Evolutionary conservation across 2,329 filamentous ascomycete species (phyloP), one percentile per base, ranked within the genome.

Genomic region (Aspergillus clavatus): DNA sequence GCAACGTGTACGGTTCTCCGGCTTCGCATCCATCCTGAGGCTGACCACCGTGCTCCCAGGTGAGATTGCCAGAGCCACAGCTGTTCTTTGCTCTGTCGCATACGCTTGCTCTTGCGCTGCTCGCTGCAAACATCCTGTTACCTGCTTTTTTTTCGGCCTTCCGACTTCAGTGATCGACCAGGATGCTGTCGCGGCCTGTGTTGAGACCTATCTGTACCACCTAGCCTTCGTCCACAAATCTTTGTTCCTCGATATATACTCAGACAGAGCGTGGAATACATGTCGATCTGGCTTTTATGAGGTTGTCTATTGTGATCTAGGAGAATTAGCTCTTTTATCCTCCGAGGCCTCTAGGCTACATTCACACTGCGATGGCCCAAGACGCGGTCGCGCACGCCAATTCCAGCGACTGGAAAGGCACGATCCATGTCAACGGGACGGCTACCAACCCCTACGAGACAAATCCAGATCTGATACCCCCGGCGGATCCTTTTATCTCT

Each of bases 401-500:
- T 43, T 42, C 47, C 48, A 57, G 43, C 42, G 55, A 57, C 42
- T 47, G 40, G 40, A 60, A 60, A 42, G 61, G 56, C 38, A 47
- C 42, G 23, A 37, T 40, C 38, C 36, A 48, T 43, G 42, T 35
- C 40, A 47, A 50, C 27, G 35, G 38, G 16, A 40, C 47, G 14
- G 48, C 38, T 7, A 14, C 46, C 41, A 65, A 60, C 46, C 63
- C 65, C 5, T 68, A 69, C 52, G 67, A 68, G 51, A 65, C 64
- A 27, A 55, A 62, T 31, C 56, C 56, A 23, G 51, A 60, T 10
- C 47, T 44, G 19, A 59, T 69, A 35, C 59, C 63, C 3, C 51
- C 52, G 26, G 59, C 66, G 22, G 67, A 69, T 43, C 58, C 61
- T 1, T 68, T 66, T 44, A 48, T 67, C 19, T 51, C 53, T 28